Base-by-base conservation (phyloP, 139 green algal genomes). In the Desmodesmus armatus region DNA sequence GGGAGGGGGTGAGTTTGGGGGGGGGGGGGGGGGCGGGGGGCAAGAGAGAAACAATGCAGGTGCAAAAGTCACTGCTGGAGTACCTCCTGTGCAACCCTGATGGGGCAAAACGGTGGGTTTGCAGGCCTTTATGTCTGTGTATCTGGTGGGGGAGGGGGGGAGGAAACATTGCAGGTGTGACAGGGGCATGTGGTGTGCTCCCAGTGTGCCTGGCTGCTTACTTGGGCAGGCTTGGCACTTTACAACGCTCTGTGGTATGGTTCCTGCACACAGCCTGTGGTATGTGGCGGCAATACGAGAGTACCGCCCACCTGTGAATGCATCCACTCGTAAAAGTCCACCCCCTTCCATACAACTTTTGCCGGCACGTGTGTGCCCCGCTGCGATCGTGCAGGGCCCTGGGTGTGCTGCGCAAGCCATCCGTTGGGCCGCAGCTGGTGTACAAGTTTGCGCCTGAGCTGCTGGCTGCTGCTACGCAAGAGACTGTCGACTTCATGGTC, bases 401-500 rank as follows among this genome's bases (percentile, higher is more conserved):
- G 51, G 91, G 89, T 21, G 93, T 99, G 53, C 92, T 99, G 41
- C 92, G 96, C 63, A 90, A 91, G 58, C 96, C 96, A 1, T 79
- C 40, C 29, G 90, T 97, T 3, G 84, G 87, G 37, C 72, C 75
- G 3, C 91, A 95, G 77, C 92, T 98, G 21, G 62, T 92, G 37
- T 99, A 99, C 91, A 95, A 94, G 47, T 98, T 96, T 87, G 95
- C 94, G 0, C 93, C 96, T 0, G 88, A 80, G 3, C 91, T 99
- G 6, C 88, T 98, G 63, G 87, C 88, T 53, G 89, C 92, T 0
- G 89, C 89, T 1, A 90, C 96, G 0, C 75, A 63, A 31, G 85
- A 87, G 13, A 92, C 93, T 0, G 91, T 98, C 21, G 94, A 97
- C 62, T 87, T 93, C 27, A 95, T 96, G 90, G 94, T 98, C 9